Base-by-base conservation (phyloP, 176 grass and related monocot species). In the Poa pratensis region DNA sequence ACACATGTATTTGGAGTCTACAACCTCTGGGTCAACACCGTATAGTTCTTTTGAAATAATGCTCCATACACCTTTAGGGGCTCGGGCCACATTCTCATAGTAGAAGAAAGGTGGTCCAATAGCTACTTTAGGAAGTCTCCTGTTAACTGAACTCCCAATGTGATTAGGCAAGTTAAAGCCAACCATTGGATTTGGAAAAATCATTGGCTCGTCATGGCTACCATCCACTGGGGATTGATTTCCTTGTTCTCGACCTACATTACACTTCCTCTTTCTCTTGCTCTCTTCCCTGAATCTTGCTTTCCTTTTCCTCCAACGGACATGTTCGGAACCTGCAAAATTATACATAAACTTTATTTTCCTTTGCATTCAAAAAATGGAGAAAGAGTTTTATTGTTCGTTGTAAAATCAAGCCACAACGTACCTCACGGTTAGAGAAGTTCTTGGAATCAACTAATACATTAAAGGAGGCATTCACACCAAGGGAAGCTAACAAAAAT, bases 91-190 rank as follows among this genome's bases (percentile, higher is more conserved):
- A 63, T 95, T 98, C 60, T 95, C 93, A 45, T 95, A 95, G 15
- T 90, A 98, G 74, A 98, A 98, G 62, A 83, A 98, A 1, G 95
- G 95, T 28, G 89, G 87, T 1, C 95, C 95, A 24, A 39, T 46
- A 60, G 89, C 93, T 24, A 72, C 39, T 17, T 82, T 51, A 6
- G 85, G 87, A 12, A 95, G 54, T 0, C 20, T 61, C 79, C 95
- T 92, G 0, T 39, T 39, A 39, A 39, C 37, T 6, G 37, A 39
- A 39, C 37, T 39, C 37, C 3, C 5, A 4, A 39, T 39, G 37
- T 39, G 30, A 30, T 30, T 39, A 39, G 37, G 37, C 37, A 39
- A 39, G 37, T 6, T 6, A 39, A 39, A 39, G 37, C 37, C 37
- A 39, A 39, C 37, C 37, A 39, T 39, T 39, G 37, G 37, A 39